Evolutionary conservation across 371 early-diverging fungal species (phyloP).

Genomic region (Mucor ambiguus): DNA sequence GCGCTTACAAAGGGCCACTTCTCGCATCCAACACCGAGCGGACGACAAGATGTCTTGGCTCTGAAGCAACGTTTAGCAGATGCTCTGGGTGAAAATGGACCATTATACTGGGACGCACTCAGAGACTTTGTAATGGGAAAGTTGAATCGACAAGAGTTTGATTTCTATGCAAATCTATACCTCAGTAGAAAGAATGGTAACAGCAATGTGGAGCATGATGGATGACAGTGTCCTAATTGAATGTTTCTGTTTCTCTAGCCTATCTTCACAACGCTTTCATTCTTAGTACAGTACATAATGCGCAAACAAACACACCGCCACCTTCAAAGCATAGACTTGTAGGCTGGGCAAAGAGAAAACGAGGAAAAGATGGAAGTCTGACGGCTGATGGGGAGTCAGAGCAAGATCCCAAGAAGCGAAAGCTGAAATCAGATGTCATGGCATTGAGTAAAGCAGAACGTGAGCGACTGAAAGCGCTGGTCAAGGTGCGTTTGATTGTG

Average conservation of each 20-base stretch:
- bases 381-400: conserved; percentile 39
- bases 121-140: conserved; percentile 79
- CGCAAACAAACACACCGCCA: conserved; percentile 71
- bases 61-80: conserved; percentile 81
- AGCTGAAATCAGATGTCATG: conserved; percentile 73
- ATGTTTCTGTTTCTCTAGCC: conserved; percentile 39
- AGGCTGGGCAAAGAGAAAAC: conserved; percentile 67
- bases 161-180: conserved; percentile 75
- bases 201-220: background rate
- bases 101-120: conserved; percentile 77
- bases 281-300: conserved; percentile 78
- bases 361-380: conserved; percentile 57
- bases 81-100: conserved; percentile 78
- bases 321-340: conserved; percentile 66
- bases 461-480: conserved; percentile 64
- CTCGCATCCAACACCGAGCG: conserved; percentile 39
- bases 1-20: conserved; percentile 27
- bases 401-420: conserved; percentile 58
- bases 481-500: conserved; percentile 41
- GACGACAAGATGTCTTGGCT: conserved; percentile 70
- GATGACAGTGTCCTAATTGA: background rate
- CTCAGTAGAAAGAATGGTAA: conserved; percentile 66
- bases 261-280: conserved; percentile 81
- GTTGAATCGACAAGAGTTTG: conserved; percentile 77
- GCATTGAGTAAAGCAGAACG: conserved; percentile 73